phyloP scores from a whole-genome alignment of 805 yeast genomes.

The Ogataea wickerhamii region DNA sequence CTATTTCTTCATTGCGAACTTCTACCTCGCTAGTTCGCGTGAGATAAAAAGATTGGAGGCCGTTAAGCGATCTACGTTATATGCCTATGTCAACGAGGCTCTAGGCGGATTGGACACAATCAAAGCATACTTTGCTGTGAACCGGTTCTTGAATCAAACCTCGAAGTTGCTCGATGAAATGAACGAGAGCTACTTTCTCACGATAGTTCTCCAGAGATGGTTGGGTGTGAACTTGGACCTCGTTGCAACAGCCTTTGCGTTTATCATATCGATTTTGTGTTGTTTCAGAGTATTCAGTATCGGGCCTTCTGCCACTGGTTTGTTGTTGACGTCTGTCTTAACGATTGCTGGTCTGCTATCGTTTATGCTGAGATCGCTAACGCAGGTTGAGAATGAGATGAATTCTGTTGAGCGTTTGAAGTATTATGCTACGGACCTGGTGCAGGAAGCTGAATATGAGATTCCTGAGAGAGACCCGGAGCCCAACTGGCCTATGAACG shows the following conservation, averaged over 20 bases:
- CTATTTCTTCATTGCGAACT: slow-evolving; percentile 47
- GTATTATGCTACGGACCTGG: slow-evolving; percentile 58
- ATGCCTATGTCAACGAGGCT: slow-evolving; percentile 66
- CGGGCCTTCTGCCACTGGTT: slow-evolving; percentile 59
- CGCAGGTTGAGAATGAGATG: slow-evolving; percentile 76
- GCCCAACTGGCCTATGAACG: slow-evolving; percentile 47
- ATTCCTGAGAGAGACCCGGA: slow-evolving; percentile 41
- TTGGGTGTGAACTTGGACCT: slow-evolving; percentile 53
- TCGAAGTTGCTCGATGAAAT: slow-evolving; percentile 49
- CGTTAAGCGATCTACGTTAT: slow-evolving; percentile 64
- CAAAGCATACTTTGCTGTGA: slow-evolving; percentile 46
- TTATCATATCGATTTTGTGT: slow-evolving; percentile 54
- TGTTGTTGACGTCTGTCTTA: slow-evolving; percentile 55
- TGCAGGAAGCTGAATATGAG: slow-evolving; percentile 62
- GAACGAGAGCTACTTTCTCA: slow-evolving; percentile 63
- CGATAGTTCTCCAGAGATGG: slow-evolving; percentile 62
- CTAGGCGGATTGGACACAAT: slow-evolving; percentile 64
- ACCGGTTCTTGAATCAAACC: slow-evolving; percentile 47
- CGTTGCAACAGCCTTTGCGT: slow-evolving; percentile 39
- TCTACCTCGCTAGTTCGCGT: slow-evolving; percentile 67
- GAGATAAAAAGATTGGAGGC: slow-evolving; percentile 78
- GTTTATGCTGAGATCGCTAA: slow-evolving; percentile 51
- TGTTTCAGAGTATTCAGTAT: slow-evolving; percentile 55
- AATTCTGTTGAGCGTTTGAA: slow-evolving; percentile 74
- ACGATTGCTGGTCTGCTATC: slow-evolving; percentile 56